phyloP scores from a whole-genome alignment of 2,329 filamentous ascomycete species.

The Chalara sp. region DNA sequence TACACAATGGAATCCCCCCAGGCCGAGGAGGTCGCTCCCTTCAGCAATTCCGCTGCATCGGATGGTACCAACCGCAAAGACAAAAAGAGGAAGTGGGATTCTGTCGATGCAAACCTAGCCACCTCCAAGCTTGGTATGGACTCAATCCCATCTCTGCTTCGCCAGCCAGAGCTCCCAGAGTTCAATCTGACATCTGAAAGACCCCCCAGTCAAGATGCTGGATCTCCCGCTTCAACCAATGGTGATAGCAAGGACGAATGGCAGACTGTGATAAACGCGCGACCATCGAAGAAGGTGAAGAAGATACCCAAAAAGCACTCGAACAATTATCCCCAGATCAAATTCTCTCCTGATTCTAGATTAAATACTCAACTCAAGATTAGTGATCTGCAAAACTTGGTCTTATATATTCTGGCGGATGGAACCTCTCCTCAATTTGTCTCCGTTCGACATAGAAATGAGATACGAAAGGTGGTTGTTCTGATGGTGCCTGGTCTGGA shows the following conservation, averaged over 20 bases:
- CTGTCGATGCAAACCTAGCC: constrained; percentile 14
- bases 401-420: constrained; percentile 62
- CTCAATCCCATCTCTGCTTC: constrained; percentile 16
- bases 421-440: constrained; percentile 60
- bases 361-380: constrained; percentile 57
- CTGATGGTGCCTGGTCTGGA: constrained; percentile 92
- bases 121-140: constrained; percentile 13
- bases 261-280: constrained; percentile 43
- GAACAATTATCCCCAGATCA: constrained; percentile 52
- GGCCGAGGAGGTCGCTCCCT: no score
- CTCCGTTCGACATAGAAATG: constrained; percentile 52
- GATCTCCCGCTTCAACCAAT: constrained; percentile 7
- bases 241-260: constrained; percentile 32
- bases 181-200: constrained; percentile 26
- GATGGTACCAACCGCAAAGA: neutral
- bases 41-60: no score
- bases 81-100: constrained; percentile 24
- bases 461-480: constrained; percentile 73
- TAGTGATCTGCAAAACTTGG: constrained; percentile 54
- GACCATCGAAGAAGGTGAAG: constrained; percentile 51
- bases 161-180: constrained; percentile 24
- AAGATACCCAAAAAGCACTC: constrained; percentile 50
- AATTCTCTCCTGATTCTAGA: constrained; percentile 48
- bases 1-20: no score
- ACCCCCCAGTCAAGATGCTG: constrained; percentile 11